Conservation (phyloP, 805 yeast species). For the Cyberlindnera veronae region DNA sequence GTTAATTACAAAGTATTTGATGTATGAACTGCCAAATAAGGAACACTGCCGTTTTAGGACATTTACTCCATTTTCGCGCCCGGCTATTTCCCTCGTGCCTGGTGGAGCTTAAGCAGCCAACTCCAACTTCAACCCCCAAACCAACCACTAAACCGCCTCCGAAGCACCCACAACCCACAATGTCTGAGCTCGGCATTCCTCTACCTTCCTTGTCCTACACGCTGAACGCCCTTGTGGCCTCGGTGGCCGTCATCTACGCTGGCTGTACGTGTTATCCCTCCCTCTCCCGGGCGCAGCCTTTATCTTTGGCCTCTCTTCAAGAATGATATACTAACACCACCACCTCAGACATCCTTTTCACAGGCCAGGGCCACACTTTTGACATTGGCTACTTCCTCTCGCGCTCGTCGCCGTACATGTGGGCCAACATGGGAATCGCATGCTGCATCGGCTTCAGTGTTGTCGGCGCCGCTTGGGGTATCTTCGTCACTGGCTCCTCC, state of each 20-base stretch:
- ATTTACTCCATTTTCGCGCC: not conserved
- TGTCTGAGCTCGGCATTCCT: conserved; percentile 5
- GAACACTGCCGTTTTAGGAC: no score
- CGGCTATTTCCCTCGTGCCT: not conserved
- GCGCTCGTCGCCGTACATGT: conserved; percentile 89
- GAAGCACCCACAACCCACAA: not conserved
- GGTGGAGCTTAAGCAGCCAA: not conserved
- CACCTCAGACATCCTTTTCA: conserved; percentile 54
- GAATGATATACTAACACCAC: conserved; percentile 1
- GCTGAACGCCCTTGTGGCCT: conserved; percentile 17
- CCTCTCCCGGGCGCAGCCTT: not conserved
- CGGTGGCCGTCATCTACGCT: conserved; percentile 21
- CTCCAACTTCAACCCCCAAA: no score
- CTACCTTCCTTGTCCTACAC: conserved; percentile 20
- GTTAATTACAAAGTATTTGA: no score
- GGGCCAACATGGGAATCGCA: conserved; percentile 92
- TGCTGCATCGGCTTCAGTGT: conserved; percentile 91
- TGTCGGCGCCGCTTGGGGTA: conserved; percentile 99
- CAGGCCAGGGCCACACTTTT: conserved; percentile 88
- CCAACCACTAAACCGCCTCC: not conserved
- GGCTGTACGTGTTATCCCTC: conserved; percentile 19
- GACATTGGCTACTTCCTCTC: conserved; percentile 86
- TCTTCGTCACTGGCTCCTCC: conserved; percentile 90
- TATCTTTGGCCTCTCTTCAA: not conserved
- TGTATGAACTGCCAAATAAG: no score